These are phyloP conservation scores for Aspergillus niger DNA, from an alignment of 2,329 filamentous ascomycete species.

Conservation along the genomic window DNA sequence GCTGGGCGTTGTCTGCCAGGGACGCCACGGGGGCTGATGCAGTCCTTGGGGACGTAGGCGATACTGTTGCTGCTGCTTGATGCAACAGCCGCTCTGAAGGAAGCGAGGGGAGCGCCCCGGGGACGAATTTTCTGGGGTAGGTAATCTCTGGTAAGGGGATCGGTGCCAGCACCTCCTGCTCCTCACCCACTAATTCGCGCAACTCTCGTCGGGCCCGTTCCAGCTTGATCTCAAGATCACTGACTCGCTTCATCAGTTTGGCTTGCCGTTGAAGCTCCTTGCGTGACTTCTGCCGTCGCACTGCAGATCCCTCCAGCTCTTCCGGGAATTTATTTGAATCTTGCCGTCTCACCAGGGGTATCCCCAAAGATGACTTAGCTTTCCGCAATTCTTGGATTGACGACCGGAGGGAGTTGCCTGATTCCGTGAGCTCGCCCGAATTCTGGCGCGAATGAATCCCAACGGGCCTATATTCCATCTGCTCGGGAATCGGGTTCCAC, in stretches of 20 bases:
- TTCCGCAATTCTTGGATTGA: slow-evolving; percentile 41
- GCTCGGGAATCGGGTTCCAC: slow-evolving; percentile 36
- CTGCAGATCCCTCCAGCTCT: slow-evolving; percentile 27
- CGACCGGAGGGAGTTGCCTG: slow-evolving; percentile 32
- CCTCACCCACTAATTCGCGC: slow-evolving; percentile 48
- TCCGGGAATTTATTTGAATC: slow-evolving; percentile 34
- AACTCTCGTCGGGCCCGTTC: slow-evolving; percentile 58
- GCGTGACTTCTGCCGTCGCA: slow-evolving; percentile 55
- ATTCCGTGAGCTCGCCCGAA: slow-evolving; percentile 20
- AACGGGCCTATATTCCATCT: slow-evolving; percentile 28
- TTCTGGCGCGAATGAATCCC: slow-evolving; percentile 20
- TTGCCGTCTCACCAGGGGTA: slow-evolving; percentile 29
- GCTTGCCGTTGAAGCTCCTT: slow-evolving; percentile 60
- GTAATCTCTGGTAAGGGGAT: slow-evolving; percentile 28
- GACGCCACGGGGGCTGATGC: slow-evolving; percentile 15
- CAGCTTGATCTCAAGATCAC: slow-evolving; percentile 62
- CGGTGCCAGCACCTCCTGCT: slow-evolving; percentile 23
- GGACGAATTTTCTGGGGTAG: slow-evolving; percentile 42
- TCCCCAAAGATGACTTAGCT: slow-evolving; percentile 33
- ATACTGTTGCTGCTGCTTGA: slow-evolving; percentile 19
- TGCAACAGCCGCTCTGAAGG: slow-evolving; percentile 50
- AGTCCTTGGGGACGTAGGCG: slow-evolving; percentile 10
- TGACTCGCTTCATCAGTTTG: slow-evolving; percentile 61
- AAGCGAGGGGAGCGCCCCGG: slow-evolving; percentile 46
- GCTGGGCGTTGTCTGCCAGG: slow-evolving; percentile 10